Percentiles rank a stretch among this genome's conserved stretches.
These are phyloP conservation scores for Heteromeles arbutifolia DNA, from an alignment of 306 rosid species.

Conservation along the genomic window DNA sequence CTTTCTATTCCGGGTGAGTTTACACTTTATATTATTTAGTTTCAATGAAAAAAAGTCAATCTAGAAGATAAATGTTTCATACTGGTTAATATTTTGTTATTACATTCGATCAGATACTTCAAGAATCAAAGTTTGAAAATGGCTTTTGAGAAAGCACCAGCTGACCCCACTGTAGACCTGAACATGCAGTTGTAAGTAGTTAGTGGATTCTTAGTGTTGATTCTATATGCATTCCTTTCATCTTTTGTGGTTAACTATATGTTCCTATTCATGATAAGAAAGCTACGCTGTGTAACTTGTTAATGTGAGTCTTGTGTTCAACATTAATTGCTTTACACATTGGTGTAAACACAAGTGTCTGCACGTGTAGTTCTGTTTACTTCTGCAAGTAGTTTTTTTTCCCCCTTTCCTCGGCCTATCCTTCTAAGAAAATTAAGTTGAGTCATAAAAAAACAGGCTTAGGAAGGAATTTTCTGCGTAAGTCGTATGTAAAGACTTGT, in stretches of 20 bases:
- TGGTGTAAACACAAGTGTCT: background rate
- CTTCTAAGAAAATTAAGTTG: background rate
- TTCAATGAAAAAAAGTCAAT: background rate
- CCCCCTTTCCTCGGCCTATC: background rate
- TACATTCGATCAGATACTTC: constrained; percentile 46
- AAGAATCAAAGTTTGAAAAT: constrained; percentile 40
- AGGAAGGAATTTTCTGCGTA: background rate
- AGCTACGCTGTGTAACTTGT: background rate
- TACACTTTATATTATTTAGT: background rate
- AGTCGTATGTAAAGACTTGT: constrained; percentile 9
- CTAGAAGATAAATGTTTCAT: constrained; percentile 2
- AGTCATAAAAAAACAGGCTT: background rate
- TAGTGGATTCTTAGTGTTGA: background rate
- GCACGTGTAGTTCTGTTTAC: background rate
- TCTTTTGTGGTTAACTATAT: background rate
- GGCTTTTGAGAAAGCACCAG: constrained; percentile 72
- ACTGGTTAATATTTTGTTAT: background rate
- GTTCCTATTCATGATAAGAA: background rate
- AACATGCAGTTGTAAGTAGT: constrained; percentile 67
- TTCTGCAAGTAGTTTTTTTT: background rate
- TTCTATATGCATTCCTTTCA: background rate
- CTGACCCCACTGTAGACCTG: constrained; percentile 93
- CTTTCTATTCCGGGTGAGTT: constrained; percentile 60
- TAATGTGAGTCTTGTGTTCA: background rate
- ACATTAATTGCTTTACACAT: background rate